Base-by-base conservation (phyloP, 257 asterid species). In the Scutellaria galericulata region DNA sequence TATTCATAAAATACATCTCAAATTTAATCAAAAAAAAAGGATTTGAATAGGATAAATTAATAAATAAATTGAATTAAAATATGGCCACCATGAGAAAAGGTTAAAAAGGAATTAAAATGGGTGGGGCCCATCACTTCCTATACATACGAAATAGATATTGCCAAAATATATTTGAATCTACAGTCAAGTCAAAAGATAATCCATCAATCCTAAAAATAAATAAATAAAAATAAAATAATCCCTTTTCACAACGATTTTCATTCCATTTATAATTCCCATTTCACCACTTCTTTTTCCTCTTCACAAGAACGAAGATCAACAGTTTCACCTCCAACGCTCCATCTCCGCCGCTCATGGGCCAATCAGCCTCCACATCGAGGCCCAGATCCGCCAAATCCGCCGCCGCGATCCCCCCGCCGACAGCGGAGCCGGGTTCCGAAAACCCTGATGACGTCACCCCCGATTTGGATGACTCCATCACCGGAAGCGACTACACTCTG, bases 261-360 rank as follows among this genome's bases (percentile, higher is more conserved):
- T 58, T 41, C 75, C 76, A 71, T 72, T 68, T 70, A 52, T 10
- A 40, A 77, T 68, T 78, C 31, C 72, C 37, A 47, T 76, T 82
- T 83, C 64, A 63, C 62, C 79, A 78, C 73, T 53, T 42, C 20
- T 15, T 47, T 13, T 47, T 9, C 47, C 41, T 8, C 58, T 14
- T 27, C 37, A 2, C 37, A 31, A 57, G 27, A 54, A 55, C 65
- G 7, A 48, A 48, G 14, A 53, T 11, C 42, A 52, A 20, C 24
- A 77, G 65, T 9, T 50, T 71, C 60, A 11, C 53, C 59, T 40
- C n/a, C 11, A 18, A 41, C 60, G 10, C 48, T 39, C 14, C 71
- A 40, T 64, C 71, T 35, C 74, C 81, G 46, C 46, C 72, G 79
- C 73, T 67, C 70, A 91, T 91, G 97, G 97, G 97, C 71, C 93